Conservation (phyloP, 2,329 filamentous ascomycete species). For the Aspergillus sp. region DNA sequence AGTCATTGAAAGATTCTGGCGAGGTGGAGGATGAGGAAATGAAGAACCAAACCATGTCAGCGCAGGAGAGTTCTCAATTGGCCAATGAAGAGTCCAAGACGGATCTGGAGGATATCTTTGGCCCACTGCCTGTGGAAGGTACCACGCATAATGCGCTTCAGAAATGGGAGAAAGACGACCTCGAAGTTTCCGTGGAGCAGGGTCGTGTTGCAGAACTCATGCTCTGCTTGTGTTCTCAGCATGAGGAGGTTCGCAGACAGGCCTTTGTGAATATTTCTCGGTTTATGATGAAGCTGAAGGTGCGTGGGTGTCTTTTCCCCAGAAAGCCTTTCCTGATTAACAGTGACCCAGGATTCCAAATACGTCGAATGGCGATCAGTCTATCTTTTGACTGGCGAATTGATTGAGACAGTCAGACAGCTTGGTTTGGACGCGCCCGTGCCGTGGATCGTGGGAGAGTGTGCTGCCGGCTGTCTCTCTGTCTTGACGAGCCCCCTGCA, state of each 20-base stretch:
- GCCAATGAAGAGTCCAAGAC: slow-evolving; percentile 18
- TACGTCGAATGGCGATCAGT: slow-evolving; percentile 70
- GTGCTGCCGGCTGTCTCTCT: slow-evolving; percentile 61
- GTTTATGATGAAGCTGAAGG: slow-evolving; percentile 44
- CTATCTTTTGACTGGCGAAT: slow-evolving; percentile 70
- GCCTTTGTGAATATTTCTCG: slow-evolving; percentile 40
- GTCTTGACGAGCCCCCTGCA: slow-evolving; percentile 71
- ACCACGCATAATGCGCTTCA: slow-evolving; percentile 40
- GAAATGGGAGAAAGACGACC: slow-evolving; percentile 65
- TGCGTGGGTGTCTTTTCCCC: slow-evolving; percentile 13
- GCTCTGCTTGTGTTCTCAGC: slow-evolving; percentile 64
- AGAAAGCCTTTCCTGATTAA: slow-evolving; percentile 5
- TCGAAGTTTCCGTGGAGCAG: slow-evolving; percentile 72
- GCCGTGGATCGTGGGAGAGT: slow-evolving; percentile 66
- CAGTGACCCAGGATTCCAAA: slow-evolving; percentile 45
- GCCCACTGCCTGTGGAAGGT: slow-evolving; percentile 40
- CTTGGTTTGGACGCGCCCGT: slow-evolving; percentile 51
- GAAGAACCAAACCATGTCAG: slow-evolving; percentile 1
- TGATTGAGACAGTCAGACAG: slow-evolving; percentile 62
- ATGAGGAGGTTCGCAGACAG: slow-evolving; percentile 70
- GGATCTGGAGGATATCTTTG: slow-evolving; percentile 48
- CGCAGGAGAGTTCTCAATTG: slow-evolving; percentile 5
- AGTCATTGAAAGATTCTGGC: slow-evolving; percentile 12
- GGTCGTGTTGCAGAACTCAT: slow-evolving; percentile 63
- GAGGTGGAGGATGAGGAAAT: slow-evolving; percentile 9